Evolutionary conservation across 169 alveolate genomes (phyloP).

Genomic region (Neospora caninum): DNA sequence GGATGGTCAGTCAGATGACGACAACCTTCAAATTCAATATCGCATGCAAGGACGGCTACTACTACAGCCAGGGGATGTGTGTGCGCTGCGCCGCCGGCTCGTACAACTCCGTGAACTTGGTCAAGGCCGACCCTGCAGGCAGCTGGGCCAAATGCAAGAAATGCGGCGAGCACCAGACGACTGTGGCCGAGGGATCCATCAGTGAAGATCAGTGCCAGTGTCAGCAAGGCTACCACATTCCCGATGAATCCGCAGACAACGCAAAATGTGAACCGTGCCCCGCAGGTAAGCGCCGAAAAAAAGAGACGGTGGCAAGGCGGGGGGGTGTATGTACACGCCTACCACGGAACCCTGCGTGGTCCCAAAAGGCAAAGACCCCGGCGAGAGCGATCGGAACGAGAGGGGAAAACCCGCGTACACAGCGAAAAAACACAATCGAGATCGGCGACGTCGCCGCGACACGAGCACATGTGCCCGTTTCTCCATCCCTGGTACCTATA

Average conservation of each 20-base stretch:
- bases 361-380: too few relatives aligned
- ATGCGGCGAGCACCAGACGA: constrained; percentile 13
- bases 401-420: too few relatives aligned
- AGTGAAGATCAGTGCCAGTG: constrained; percentile 79
- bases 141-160: constrained; percentile 54
- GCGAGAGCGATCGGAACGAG: too few relatives aligned
- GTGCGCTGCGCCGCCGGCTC: constrained; percentile 78
- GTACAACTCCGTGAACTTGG: constrained; percentile 76
- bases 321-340: neutral
- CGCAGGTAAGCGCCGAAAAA: constrained; percentile 41
- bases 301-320: neutral
- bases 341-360: too few relatives aligned
- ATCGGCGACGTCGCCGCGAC: too few relatives aligned
- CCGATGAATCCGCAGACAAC: constrained; percentile 23
- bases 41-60: constrained; percentile 75
- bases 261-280: constrained; percentile 60
- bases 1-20: constrained; percentile 62
- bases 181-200: constrained; percentile 73
- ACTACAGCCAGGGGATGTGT: constrained; percentile 71
- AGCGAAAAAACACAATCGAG: too few relatives aligned
- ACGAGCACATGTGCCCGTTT: too few relatives aligned
- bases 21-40: constrained; percentile 54
- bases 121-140: constrained; percentile 60
- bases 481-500: too few relatives aligned
- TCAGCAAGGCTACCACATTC: constrained; percentile 79